phyloP scores from a whole-genome alignment of 2,329 filamentous ascomycete genomes.

The Cladosporium sp. region DNA sequence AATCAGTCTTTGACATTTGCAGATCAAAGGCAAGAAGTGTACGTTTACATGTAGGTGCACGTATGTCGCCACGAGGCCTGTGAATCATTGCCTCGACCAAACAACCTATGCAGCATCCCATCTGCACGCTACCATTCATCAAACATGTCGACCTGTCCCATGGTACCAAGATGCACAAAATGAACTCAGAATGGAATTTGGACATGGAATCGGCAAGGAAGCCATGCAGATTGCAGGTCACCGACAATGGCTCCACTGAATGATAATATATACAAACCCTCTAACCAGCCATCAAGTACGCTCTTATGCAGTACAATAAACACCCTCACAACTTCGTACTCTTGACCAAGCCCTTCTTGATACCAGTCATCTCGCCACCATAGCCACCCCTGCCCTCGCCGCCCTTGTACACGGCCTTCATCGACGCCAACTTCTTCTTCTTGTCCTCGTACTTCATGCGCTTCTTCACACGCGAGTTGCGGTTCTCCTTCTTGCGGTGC shows the following conservation, averaged over 20 bases:
- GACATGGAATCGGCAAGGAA: not conserved
- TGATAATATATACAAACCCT: conserved; percentile 8
- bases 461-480: conserved; percentile 98
- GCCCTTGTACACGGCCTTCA: conserved; percentile 83
- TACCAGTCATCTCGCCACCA: conserved; percentile 88
- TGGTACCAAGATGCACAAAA: not conserved
- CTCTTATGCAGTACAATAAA: not conserved
- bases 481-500: conserved; percentile 86
- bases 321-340: conserved; percentile 76
- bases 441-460: conserved; percentile 93
- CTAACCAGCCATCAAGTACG: not conserved
- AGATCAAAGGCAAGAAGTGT: too few species aligned
- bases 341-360: conserved; percentile 91
- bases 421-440: conserved; percentile 92
- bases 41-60: too few species aligned
- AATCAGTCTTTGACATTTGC: too few species aligned
- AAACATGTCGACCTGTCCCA: not conserved
- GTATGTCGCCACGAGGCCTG: too few species aligned
- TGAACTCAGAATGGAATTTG: not conserved
- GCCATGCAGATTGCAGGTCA: not conserved
- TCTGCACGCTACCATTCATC: not conserved
- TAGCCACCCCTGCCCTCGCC: conserved; percentile 84
- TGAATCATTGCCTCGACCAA: too few species aligned
- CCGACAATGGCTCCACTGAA: not conserved
- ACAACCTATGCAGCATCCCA: too few species aligned